Base-by-base conservation (phyloP, 2,329 filamentous ascomycete species). In the Metarhizium brunneum region DNA sequence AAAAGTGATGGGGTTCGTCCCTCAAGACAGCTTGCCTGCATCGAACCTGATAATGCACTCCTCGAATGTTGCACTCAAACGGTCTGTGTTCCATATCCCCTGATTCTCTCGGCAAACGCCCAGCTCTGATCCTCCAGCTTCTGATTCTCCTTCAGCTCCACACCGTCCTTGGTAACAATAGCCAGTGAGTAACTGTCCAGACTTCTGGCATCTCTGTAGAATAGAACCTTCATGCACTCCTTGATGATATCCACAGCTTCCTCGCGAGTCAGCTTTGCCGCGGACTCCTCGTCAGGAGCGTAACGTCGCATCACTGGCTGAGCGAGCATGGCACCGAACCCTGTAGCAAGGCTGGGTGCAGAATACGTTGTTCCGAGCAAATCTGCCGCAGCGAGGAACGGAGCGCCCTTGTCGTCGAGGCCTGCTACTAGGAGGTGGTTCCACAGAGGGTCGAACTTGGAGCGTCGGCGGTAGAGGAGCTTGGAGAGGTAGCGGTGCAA, bases 191-290 rank as follows among this genome's bases (percentile, higher is more conserved):
- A 99, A 63, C 82, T 81, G 74, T 96, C 91, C 74, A 94, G 76
- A 76, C 89, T 95, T 72, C 94, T 85, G 48, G 94, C 94, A 74
- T 99, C 94, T 65, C 94, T 84, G 79, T 99, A 99, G 78, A 89
- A 99, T 58, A 99, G 80, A 54, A 97, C 92, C 82, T 97, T 97
- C 89, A 99, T 92, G 74, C 91, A 96, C 76, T 96, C 88, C 77
- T 88, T 88, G 68, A 99, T 75, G 45, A 90, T 82, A 57, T 86
- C 77, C 58, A 96, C 78, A 51, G 94, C 94, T 69, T 88, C 73
- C 65, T 96, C 92, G 69, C 84, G 82, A 45, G 78, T 85, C 61
- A 97, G 78, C 58, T 83, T 77, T 64, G 83, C 78, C 38, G 88
- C 85, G 47, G 88, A 77, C 64, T 83, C 87, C 72, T 97, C 94